Evolutionary conservation across 306 rosid genomes (phyloP).

Genomic region (Carpinus viminea): DNA sequence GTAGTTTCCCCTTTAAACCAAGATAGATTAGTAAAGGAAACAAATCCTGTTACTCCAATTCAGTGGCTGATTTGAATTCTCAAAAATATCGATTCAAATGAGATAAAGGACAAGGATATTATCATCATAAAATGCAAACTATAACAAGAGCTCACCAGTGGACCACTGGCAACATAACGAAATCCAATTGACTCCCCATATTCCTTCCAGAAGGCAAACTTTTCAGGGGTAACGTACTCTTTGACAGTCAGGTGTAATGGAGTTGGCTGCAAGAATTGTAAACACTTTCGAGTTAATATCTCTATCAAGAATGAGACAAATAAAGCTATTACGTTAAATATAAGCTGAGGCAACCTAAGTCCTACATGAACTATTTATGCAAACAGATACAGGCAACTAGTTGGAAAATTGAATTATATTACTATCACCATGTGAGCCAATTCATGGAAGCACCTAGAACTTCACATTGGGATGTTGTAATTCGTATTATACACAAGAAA

Average conservation of each 20-base stretch:
- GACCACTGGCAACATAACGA: slow-evolving; percentile 93
- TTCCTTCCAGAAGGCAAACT: slow-evolving; percentile 89
- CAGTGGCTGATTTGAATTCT: background rate
- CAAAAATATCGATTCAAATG: background rate
- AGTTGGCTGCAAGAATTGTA: slow-evolving; percentile 75
- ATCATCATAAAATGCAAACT: slow-evolving; percentile 10
- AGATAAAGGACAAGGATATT: slow-evolving; percentile 15
- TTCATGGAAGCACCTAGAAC: no score
- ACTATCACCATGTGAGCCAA: no score
- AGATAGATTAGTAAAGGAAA: slow-evolving; percentile 1
- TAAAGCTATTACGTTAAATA: background rate
- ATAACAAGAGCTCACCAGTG: slow-evolving; percentile 63
- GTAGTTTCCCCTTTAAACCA: background rate
- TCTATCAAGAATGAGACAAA: background rate
- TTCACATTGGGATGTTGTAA: no score
- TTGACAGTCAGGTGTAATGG: slow-evolving; percentile 93
- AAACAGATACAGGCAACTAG: background rate
- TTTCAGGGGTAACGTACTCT: slow-evolving; percentile 85
- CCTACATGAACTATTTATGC: slow-evolving; percentile 2
- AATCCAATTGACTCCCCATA: slow-evolving; percentile 95
- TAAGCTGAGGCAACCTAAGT: slow-evolving; percentile 17
- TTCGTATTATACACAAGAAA: no score
- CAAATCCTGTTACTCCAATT: background rate
- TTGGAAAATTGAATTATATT: no score
- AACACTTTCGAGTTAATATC: slow-evolving; percentile 14